A percentile compares a stretch with the other conserved stretches of the same genome.
Evolutionary conservation across 495 filamentous ascomycete species (phyloP).

Genomic region (Aspergillus hancockii): DNA sequence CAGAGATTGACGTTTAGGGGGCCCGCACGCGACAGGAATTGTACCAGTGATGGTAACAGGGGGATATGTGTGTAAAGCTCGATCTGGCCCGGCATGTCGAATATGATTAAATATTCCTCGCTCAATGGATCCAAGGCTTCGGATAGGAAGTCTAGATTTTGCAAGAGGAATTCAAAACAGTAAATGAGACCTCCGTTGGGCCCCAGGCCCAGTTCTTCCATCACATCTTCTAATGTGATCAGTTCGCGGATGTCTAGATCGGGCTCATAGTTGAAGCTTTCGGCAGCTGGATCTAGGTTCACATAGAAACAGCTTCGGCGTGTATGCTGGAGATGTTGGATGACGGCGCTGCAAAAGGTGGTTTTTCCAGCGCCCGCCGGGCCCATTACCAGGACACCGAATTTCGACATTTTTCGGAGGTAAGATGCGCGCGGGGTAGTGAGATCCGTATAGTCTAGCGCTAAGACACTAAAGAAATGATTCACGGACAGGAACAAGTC

Average conservation of each 20-base stretch:
- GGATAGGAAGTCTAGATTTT: conserved; percentile 94
- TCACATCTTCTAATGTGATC: conserved; percentile 94
- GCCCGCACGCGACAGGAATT: conserved; percentile 77
- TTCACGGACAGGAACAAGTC: background rate
- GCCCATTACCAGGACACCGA: conserved; percentile 91
- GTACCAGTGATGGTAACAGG: conserved; percentile 81
- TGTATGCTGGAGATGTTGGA: conserved; percentile 86
- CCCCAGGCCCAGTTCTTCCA: conserved; percentile 93
- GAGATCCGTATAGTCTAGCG: background rate
- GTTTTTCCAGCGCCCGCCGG: conserved; percentile 90
- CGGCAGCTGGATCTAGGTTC: conserved; percentile 96
- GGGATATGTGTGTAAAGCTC: conserved; percentile 98
- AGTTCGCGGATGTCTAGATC: conserved; percentile 97
- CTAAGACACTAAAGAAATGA: background rate
- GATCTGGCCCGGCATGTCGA: conserved; percentile 99
- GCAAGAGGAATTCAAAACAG: conserved; percentile 92
- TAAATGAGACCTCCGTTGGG: conserved; percentile 96
- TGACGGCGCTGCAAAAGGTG: conserved; percentile 91
- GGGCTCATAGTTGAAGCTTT: conserved; percentile 85
- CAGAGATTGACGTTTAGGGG: conserved; percentile 85
- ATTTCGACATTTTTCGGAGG: conserved; percentile 75
- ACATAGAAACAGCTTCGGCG: conserved; percentile 93
- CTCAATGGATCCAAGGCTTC: conserved; percentile 82
- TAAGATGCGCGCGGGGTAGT: background rate
- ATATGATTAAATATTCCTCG: conserved; percentile 93